Evolutionary conservation across 495 filamentous ascomycete genomes (phyloP), one percentile per base, ranked within the genome.

Genomic region (Trichocladium antarcticum): DNA sequence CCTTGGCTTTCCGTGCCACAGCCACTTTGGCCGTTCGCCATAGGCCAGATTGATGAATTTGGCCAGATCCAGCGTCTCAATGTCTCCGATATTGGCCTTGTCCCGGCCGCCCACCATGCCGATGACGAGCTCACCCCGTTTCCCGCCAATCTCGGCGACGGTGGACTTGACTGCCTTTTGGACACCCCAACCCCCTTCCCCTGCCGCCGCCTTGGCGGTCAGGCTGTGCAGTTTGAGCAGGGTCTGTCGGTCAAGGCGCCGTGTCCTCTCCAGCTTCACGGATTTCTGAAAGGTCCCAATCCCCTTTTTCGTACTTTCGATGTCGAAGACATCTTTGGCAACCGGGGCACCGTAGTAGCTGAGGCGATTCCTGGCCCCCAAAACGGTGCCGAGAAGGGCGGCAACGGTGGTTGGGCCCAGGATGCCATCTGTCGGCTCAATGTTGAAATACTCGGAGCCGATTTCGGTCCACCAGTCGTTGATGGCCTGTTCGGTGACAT

Each of bases 381-480:
- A 78, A 8, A 97, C 72, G 53, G 90, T 80, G 6, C 92, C 92
- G 16, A 98, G 68, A 21, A 98, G 66, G 3, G 85, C 93, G 20
- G 88, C 82, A 12, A 97, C 89, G 0, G 86, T 96, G 0, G 89
- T 95, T 3, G 92, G 89, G 0, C 92, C 92, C 6, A 98, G 68
- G 24, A 89, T 85, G 11, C 89, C 89, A 64, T 98, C 93, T 17
- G 80, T 84, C 2, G 92, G 93, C 64, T 97, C 93, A 17, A 87
- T 73, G 47, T 86, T 93, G 67, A 89, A 95, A 50, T 86, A 76
- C 39, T 96, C 89, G 0, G 83, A 83, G 4, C 93, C 92, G 37
- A 96, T 83, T 55, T 96, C 87, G 2, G 83, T 80, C 92, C 92
- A 98, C 92, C 93, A 98, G 64, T 95, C 85, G 54, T 80, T 83